A percentile compares a stretch with the other conserved stretches of the same genome.
phyloP scores from a whole-genome alignment of 2,329 filamentous ascomycete species.

The Mollisiaceae sp. region DNA sequence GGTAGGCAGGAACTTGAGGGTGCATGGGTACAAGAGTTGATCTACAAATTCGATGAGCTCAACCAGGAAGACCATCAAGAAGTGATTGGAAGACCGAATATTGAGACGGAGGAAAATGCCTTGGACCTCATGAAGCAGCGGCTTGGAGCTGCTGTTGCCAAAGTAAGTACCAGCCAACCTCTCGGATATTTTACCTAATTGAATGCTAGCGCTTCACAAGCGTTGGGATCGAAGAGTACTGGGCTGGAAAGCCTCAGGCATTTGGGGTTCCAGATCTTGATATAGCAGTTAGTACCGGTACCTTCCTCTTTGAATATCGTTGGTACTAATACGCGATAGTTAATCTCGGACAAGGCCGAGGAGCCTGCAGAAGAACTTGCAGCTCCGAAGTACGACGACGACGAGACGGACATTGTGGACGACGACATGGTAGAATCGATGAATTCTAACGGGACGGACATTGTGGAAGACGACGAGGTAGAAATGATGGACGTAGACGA shows the following conservation, averaged over 20 bases:
- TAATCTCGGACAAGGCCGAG: not conserved
- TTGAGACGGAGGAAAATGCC: not conserved
- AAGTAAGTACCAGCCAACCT: not conserved
- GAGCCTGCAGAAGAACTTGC: not conserved
- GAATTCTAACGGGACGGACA: too few species aligned
- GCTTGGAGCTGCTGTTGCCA: not conserved
- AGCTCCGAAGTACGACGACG: not conserved
- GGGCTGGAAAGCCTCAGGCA: constrained; percentile 1
- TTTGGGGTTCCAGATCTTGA: not conserved
- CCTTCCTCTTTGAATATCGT: not conserved
- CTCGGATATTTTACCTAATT: not conserved
- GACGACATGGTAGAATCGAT: not conserved
- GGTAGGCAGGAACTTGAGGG: constrained; percentile 8
- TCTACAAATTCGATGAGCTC: constrained; percentile 10
- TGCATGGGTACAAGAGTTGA: constrained; percentile 7
- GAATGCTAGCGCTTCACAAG: not conserved
- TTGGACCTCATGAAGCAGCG: not conserved
- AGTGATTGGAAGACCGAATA: not conserved
- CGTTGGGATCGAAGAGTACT: constrained; percentile 13
- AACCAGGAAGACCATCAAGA: not conserved
- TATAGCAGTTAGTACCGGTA: constrained; percentile 11
- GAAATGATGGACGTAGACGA: too few species aligned
- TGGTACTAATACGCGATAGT: not conserved
- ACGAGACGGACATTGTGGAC: not conserved
- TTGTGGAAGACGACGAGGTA: too few species aligned